Evolutionary conservation across 768 basidiomycete genomes (phyloP), one percentile per base, ranked within the genome.

Genomic region (Cantharellus anzutake): DNA sequence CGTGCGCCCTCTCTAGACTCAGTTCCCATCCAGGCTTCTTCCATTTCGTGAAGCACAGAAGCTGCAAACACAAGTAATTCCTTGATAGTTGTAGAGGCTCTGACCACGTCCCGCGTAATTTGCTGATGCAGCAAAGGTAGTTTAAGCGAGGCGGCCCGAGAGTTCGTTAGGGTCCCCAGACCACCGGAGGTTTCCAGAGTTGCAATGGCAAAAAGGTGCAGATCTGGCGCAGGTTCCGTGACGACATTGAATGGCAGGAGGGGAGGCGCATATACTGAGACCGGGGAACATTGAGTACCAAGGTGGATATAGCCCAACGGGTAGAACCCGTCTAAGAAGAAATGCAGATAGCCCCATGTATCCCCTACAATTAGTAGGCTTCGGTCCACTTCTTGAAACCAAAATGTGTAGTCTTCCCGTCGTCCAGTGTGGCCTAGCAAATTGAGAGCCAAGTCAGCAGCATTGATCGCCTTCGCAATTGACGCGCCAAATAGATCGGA

Each of bases 311-410:
- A 68, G 35, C 87, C 87, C 42, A 90, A 72, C 40, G 79, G 78
- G 69, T 83, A 90, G 62, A 76, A 79, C 14, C 87, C 88, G 66
- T 90, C 86, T 53, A 89, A 72, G 70, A 81, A 89, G 63, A 71
- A 77, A 67, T 81, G 77, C 42, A 87, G 67, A 60, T 68, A 68
- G 3, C 87, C 85, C 20, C 68, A 62, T 58, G 75, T 72, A 65
- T 86, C 84, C 14, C 81, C 68, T 50, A 80, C 75, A 39, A 76
- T 72, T 20, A 90, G 71, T 59, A 90, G 71, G 65, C 84, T 86
- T 60, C 71, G 70, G 20, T 66, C 60, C 65, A 82, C 79, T 39
- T 76, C 66, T 80, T 78, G 4, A 67, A 67, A 63, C 76, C 76
- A 20, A 11, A 11, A 29, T 11, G 44, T 48, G 11, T 48, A 29